Base-by-base conservation (phyloP, 805 yeast species). In the Ogataea degrootiae region DNA sequence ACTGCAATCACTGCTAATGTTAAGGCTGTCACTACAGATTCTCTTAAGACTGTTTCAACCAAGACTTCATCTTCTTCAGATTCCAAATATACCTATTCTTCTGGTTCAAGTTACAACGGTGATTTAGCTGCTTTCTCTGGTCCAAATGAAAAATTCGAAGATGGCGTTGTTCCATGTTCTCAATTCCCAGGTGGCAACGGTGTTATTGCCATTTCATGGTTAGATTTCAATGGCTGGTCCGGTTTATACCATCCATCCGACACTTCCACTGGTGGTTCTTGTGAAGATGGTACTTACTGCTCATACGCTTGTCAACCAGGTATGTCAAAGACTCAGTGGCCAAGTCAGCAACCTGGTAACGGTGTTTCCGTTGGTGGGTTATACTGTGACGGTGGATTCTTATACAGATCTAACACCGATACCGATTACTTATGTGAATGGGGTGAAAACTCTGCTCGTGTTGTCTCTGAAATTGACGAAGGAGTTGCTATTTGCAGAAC, bases 271-370 rank as follows among this genome's bases (percentile, higher is more conserved):
- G 43, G 43, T 34, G 43, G 43, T 45, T 61, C 75, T 19, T 83
- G 90, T 72, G 60, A 70, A 53, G 85, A 82, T 51, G 90, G 86
- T 42, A 75, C 72, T 64, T 83, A 82, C 74, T 83, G 90, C 66
- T 83, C 89, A 45, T 83, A 83, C 63, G 87, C 88, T 45, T 83
- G 90, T 67, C 84, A 82, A 63, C 75, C 88, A 37, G 90, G 90
- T 74, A 80, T 80, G 85, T 81, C 88, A 60, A 83, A 83, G 74
- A 83, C 89, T 49, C 90, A 83, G 70, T 83, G 88, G 88, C 89
- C 89, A 37, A 63, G 77, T 38, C 57, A 65, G 34, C 90, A 83
- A 69, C 90, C 90, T 37, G 49, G 78, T 37, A 77, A 70, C 61
- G 90, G 88, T 66, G 79, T 80, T 51, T 80, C 88, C 39, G 79